Evolutionary conservation across 805 yeast genomes (phyloP).

Genomic region (Suhomyces sp.): DNA sequence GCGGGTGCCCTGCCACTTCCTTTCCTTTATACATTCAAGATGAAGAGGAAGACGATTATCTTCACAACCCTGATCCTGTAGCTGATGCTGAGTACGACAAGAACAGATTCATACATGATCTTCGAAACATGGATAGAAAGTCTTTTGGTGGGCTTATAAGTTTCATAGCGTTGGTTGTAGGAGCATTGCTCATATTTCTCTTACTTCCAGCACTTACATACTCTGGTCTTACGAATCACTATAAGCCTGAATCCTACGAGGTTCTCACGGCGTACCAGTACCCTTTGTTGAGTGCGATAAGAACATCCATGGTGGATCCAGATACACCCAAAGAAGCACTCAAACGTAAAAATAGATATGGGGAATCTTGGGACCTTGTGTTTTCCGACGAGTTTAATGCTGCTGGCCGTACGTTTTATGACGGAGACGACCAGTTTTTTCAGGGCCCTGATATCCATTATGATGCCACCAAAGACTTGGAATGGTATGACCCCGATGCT

Average conservation of each 20-base stretch:
- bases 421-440: slow-evolving; percentile 45
- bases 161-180: slow-evolving; percentile 54
- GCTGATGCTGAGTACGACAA: slow-evolving; percentile 85
- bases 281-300: slow-evolving; percentile 36
- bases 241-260: slow-evolving; percentile 34
- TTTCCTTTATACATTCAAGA: slow-evolving; percentile 91
- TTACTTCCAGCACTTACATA: slow-evolving; percentile 81
- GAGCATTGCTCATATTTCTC: slow-evolving; percentile 68
- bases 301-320: slow-evolving; percentile 38
- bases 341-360: slow-evolving; percentile 18
- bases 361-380: slow-evolving; percentile 35
- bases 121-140: slow-evolving; percentile 62
- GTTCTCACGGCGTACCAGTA: slow-evolving; percentile 44
- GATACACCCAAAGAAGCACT: slow-evolving; percentile 37
- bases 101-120: slow-evolving; percentile 59
- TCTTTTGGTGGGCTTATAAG: slow-evolving; percentile 62
- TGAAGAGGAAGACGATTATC: slow-evolving; percentile 89
- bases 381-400: slow-evolving; percentile 44
- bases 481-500: slow-evolving; percentile 46
- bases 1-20: slow-evolving; percentile 91
- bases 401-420: slow-evolving; percentile 44
- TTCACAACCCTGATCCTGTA: slow-evolving; percentile 95
- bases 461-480: slow-evolving; percentile 43
- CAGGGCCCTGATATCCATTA: slow-evolving; percentile 40
- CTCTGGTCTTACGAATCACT: slow-evolving; percentile 55